Conservation (phyloP, 306 rosid genomes). For the Cicer cuneatum region DNA sequence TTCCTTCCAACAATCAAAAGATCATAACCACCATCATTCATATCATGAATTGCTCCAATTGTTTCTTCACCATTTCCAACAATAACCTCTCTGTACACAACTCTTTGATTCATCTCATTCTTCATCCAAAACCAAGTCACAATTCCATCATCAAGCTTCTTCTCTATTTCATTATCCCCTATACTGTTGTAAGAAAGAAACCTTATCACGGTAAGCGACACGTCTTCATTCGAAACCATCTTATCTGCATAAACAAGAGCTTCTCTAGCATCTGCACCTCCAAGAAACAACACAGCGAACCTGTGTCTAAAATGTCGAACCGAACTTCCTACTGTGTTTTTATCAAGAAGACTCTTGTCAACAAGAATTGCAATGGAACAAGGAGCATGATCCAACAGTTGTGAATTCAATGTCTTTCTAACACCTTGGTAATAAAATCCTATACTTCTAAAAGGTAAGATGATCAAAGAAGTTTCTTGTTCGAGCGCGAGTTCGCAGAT, state of each 20-base stretch:
- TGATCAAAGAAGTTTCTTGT: conserved; percentile 56
- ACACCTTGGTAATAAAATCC: conserved; percentile 1
- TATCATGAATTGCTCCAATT: conserved; percentile 53
- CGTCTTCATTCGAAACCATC: conserved; percentile 45
- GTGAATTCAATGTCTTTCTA: not conserved
- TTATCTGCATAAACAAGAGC: conserved; percentile 79
- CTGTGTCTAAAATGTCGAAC: not conserved
- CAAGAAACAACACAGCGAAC: conserved; percentile 61
- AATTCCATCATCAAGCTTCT: conserved; percentile 82
- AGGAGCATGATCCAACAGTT: conserved; percentile 67
- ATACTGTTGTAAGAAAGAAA: conserved; percentile 54
- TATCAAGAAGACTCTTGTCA: conserved; percentile 52
- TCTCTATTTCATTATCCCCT: conserved; percentile 73
- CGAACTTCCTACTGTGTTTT: not conserved
- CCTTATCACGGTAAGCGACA: conserved; percentile 59
- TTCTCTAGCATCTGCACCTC: conserved; percentile 84
- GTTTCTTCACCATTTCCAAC: conserved; percentile 75
- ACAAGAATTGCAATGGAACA: conserved; percentile 81
- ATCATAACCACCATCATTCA: conserved; percentile 58
- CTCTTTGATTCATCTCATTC: conserved; percentile 64
- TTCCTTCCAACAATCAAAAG: conserved; percentile 80
- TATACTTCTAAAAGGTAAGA: conserved; percentile 56
- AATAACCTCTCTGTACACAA: conserved; percentile 68
- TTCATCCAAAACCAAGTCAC: conserved; percentile 92
- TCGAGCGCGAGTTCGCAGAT: conserved; percentile 66